Base-by-base conservation (phyloP, 768 basidiomycete species). In the Thelephora ganbajun region DNA sequence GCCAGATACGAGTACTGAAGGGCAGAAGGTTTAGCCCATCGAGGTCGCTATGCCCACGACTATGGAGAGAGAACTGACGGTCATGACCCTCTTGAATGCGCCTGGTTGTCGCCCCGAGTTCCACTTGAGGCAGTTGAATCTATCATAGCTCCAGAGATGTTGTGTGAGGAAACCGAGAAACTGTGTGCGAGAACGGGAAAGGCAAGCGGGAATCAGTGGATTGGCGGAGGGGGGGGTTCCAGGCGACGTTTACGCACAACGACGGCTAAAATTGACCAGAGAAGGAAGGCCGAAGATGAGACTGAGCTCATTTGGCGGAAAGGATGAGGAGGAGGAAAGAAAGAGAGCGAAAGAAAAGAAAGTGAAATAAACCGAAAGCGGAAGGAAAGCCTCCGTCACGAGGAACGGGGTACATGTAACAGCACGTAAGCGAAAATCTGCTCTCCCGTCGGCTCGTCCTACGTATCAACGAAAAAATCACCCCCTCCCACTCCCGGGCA, bases 11-110 rank as follows among this genome's bases (percentile, higher is more conserved):
- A 81, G 65, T 88, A 88, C 64, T 85, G 44, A 35, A 44, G 13
- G 33, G 14, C 11, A 45, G 30, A 34, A 37, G 26, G 37, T 35
- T 30, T 3, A 13, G 12, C 13, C 37, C n/a, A 20, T 37, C 22
- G 16, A 14, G 14, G 4, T 14, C 22, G 36, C 39, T 14, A 22
- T 11, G 14, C 14, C 39, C 22, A 14, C 14, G 12, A 9, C 26
- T 30, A 45, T 19, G 7, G 18, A 23, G 46, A 51, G 22, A 3
- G 22, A n/a, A 69, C 78, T 58, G 58, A 87, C 83, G n/a, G 83
- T 89, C 87, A 90, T 90, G 58, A 90, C 72, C 45, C 88, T 73
- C 65, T 83, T 88, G 73, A 90, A 90, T 11, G 86, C 78, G 48
- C 87, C 87, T 48, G 81, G 83, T 59, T 84, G 83, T 46, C 83